A percentile compares a stretch with the other conserved stretches of the same genome.
These are phyloP conservation scores for Heliocybe sulcata DNA, from an alignment of 1,284 basidiomycete genomes.

Conservation along the genomic window DNA sequence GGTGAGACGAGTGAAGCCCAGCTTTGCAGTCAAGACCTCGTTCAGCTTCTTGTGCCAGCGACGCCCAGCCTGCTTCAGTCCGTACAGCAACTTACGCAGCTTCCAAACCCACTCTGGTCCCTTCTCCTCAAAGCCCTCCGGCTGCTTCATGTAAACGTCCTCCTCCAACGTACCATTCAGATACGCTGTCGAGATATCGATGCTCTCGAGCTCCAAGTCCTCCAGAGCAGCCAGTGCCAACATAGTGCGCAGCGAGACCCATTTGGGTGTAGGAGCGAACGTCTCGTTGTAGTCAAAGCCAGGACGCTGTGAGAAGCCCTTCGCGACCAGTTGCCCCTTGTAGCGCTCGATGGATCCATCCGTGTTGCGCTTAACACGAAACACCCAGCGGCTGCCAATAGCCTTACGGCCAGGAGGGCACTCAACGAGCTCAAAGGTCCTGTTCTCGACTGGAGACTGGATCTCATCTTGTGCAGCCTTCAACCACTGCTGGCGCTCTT, in stretches of 20 bases:
- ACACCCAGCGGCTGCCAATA: constrained; percentile 11
- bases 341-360: constrained; percentile 23
- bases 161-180: constrained; percentile 22
- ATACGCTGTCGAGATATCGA: constrained; percentile 28
- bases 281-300: constrained; percentile 34
- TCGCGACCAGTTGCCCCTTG: constrained; percentile 31
- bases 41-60: too few species aligned
- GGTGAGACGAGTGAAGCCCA: too few species aligned
- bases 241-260: constrained; percentile 23
- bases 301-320: constrained; percentile 32
- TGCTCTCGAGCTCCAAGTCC: constrained; percentile 26
- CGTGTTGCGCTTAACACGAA: constrained; percentile 10
- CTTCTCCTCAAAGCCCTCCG: constrained; percentile 20
- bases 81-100: constrained; percentile 8
- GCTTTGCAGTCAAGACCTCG: neutral
- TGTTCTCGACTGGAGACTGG: neutral
- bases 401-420: constrained; percentile 6
- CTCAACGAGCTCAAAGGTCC: constrained; percentile 9
- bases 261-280: constrained; percentile 27
- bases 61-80: constrained; percentile 12
- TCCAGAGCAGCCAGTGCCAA: constrained; percentile 26
- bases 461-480: constrained; percentile 4
- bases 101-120: constrained; percentile 1
- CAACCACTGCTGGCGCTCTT: neutral
- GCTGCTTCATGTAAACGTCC: constrained; percentile 23